Conservation (phyloP, 1,284 basidiomycete species). For the Rhodotorula glutinis region DNA sequence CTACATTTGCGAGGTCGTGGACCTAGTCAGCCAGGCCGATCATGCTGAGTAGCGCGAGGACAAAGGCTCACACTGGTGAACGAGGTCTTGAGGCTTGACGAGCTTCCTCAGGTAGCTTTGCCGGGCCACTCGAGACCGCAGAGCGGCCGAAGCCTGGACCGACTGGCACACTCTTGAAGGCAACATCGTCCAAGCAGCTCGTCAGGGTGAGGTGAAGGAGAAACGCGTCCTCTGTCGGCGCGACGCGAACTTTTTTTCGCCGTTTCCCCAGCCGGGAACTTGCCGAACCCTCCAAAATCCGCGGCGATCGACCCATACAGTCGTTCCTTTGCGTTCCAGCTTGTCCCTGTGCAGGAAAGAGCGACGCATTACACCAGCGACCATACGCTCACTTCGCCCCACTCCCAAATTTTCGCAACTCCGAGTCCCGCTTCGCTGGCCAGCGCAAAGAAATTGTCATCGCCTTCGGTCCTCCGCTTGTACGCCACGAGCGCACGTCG, state of each 20-base stretch:
- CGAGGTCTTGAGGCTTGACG: slow-evolving; percentile 36
- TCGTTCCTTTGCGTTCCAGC: too few species aligned
- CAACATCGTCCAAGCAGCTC: slow-evolving; percentile 5
- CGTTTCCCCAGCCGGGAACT: too few species aligned
- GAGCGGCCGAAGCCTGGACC: slow-evolving; percentile 9
- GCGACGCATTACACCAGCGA: too few species aligned
- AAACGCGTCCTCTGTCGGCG: not conserved
- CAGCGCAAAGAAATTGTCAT: slow-evolving; percentile 37
- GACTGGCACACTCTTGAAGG: slow-evolving; percentile 9
- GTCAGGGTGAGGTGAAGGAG: not conserved
- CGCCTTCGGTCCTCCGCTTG: slow-evolving; percentile 39
- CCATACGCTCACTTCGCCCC: slow-evolving; percentile 39
- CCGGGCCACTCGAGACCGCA: slow-evolving; percentile 34
- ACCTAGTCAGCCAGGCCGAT: not conserved
- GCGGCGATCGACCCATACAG: too few species aligned
- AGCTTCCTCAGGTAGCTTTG: slow-evolving; percentile 46
- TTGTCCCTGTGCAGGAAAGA: too few species aligned
- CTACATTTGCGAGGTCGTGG: not conserved
- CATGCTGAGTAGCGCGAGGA: too few species aligned
- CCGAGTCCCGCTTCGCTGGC: slow-evolving; percentile 24
- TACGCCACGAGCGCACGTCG: slow-evolving; percentile 38
- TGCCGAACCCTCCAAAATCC: too few species aligned
- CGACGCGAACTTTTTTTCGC: not conserved
- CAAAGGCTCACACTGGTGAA: slow-evolving; percentile 46
- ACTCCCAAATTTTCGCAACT: slow-evolving; percentile 24